Conservation (phyloP, 108 stramenopile genomes). For the Poteriospumella lacustris region DNA sequence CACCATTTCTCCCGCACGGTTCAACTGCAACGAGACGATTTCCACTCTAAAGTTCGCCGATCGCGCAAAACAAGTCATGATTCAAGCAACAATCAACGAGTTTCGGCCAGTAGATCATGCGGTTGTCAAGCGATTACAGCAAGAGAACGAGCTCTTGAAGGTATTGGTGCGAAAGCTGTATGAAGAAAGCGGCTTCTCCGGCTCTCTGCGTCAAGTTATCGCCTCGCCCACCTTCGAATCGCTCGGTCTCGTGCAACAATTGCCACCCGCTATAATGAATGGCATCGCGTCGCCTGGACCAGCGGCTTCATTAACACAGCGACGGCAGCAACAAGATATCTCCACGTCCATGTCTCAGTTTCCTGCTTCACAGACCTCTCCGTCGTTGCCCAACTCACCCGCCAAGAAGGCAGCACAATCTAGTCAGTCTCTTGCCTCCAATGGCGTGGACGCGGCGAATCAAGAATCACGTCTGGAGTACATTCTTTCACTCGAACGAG, state of each 20-base stretch:
- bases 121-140: slow-evolving; percentile 43
- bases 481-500: background rate
- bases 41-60: slow-evolving; percentile 89
- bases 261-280: too few species aligned
- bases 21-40: slow-evolving; percentile 75
- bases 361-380: background rate
- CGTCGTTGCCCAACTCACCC: background rate
- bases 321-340: background rate
- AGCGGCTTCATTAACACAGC: background rate
- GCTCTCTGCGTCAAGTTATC: background rate
- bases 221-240: background rate
- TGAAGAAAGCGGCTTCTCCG: background rate
- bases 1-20: slow-evolving; percentile 74
- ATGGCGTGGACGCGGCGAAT: background rate
- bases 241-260: too few species aligned
- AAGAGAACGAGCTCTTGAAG: slow-evolving; percentile 38
- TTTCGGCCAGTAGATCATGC: slow-evolving; percentile 47
- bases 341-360: background rate
- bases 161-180: background rate
- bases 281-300: too few species aligned
- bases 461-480: background rate
- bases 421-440: too few species aligned
- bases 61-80: slow-evolving; percentile 54
- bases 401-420: too few species aligned
- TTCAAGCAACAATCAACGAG: slow-evolving; percentile 41